phyloP scores from a whole-genome alignment of 768 basidiomycete species.

The Hortiboletus flavorubellus region DNA sequence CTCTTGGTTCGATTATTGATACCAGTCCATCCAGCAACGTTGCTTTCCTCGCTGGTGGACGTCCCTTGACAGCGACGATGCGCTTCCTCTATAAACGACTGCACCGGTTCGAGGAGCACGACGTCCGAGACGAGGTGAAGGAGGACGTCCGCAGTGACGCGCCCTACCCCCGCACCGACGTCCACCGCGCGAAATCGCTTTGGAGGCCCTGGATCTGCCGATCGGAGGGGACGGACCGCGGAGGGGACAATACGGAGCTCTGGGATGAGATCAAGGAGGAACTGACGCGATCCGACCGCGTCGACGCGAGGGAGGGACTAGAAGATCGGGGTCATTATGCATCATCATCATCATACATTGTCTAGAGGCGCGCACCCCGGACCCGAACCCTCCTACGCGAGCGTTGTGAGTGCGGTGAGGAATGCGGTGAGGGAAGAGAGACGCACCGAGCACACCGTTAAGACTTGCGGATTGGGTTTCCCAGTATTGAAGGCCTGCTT shows the following conservation, averaged over 20 bases:
- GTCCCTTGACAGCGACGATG: slow-evolving; percentile 38
- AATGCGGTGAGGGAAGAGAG: neutral
- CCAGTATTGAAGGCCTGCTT: slow-evolving; percentile 88
- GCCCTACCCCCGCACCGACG: slow-evolving; percentile 91
- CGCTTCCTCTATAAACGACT: slow-evolving; percentile 72
- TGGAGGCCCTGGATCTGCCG: slow-evolving; percentile 12
- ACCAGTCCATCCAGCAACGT: slow-evolving; percentile 56
- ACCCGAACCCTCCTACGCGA: slow-evolving; percentile 51
- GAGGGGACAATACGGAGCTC: slow-evolving; percentile 76
- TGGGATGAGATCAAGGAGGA: slow-evolving; percentile 79
- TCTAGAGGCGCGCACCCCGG: slow-evolving; percentile 34
- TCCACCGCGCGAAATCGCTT: slow-evolving; percentile 76
- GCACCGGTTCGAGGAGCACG: slow-evolving; percentile 86
- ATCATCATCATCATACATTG: neutral
- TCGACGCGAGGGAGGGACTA: slow-evolving; percentile 90
- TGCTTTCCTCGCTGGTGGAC: slow-evolving; percentile 32
- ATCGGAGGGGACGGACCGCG: slow-evolving; percentile 52
- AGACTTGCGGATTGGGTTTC: slow-evolving; percentile 71
- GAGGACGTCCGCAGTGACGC: slow-evolving; percentile 85
- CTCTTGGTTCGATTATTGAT: slow-evolving; percentile 61
- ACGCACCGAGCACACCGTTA: slow-evolving; percentile 81
- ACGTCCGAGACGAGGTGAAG: slow-evolving; percentile 88
- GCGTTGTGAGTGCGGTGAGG: slow-evolving; percentile 15
- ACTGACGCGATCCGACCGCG: slow-evolving; percentile 83
- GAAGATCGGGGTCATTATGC: neutral